These are phyloP conservation scores for Starmera dryadoides DNA, from an alignment of 805 yeast genomes.

Conservation along the genomic window DNA sequence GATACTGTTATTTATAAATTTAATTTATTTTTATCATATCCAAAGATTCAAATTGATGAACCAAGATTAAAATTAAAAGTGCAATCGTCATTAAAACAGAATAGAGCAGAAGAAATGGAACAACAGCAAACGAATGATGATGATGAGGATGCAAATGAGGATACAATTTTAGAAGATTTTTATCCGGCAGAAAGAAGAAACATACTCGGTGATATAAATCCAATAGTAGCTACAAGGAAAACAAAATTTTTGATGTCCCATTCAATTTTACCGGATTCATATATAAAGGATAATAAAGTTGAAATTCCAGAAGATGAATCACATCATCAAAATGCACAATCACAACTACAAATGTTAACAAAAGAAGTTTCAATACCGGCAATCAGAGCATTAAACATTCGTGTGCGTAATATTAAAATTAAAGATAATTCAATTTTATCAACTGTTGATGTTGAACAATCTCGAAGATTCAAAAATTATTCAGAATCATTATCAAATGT, in stretches of 20 bases:
- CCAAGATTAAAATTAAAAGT: slow-evolving; percentile 9
- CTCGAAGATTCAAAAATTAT: slow-evolving; percentile 29
- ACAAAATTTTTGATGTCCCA: slow-evolving; percentile 4
- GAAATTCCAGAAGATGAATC: not conserved
- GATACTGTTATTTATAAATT: slow-evolving; percentile 6
- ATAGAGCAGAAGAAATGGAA: not conserved
- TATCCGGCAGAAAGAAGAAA: slow-evolving; percentile 17
- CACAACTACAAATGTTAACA: not conserved
- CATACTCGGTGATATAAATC: slow-evolving; percentile 3
- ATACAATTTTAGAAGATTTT: not conserved
- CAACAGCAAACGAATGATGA: not conserved
- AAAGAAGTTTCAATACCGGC: slow-evolving; percentile 17
- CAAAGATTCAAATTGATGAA: slow-evolving; percentile 14
- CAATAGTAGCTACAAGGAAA: slow-evolving; percentile 6
- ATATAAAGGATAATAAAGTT: slow-evolving; percentile 10
- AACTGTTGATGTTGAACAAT: slow-evolving; percentile 39
- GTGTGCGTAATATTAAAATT: slow-evolving; percentile 39
- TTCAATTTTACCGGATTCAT: slow-evolving; percentile 10
- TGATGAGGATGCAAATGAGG: not conserved
- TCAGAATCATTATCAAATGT: slow-evolving; percentile 1
- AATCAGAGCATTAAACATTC: slow-evolving; percentile 33
- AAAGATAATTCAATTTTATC: slow-evolving; percentile 41
- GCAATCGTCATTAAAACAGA: not conserved
- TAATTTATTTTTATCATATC: slow-evolving; percentile 11
- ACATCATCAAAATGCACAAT: not conserved